Percentiles rank a stretch among this genome's conserved stretches.
Evolutionary conservation across 306 rosid species (phyloP).

Genomic region (Dalbergia cultrata): DNA sequence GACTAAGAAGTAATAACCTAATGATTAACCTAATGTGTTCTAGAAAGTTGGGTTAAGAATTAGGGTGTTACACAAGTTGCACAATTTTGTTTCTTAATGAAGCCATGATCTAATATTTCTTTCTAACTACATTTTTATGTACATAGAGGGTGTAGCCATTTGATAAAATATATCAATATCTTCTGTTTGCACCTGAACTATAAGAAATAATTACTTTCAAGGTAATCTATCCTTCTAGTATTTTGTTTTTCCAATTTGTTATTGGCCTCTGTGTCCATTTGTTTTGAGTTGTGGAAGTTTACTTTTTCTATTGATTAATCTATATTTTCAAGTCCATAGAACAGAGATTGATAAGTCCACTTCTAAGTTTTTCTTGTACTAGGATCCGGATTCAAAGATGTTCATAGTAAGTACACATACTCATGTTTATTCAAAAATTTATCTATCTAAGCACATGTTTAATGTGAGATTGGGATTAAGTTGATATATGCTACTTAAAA

Average conservation of each 20-base stretch:
- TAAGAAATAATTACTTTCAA: slow-evolving; percentile 92
- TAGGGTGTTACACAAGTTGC: too few species aligned
- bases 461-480: slow-evolving; percentile 16
- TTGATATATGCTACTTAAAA: slow-evolving; percentile 25
- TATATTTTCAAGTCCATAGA: slow-evolving; percentile 82
- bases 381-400: slow-evolving; percentile 99
- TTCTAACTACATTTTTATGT: slow-evolving; percentile 26
- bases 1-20: too few species aligned
- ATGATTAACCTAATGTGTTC: too few species aligned
- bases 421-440: slow-evolving; percentile 20
- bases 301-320: slow-evolving; percentile 22
- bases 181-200: slow-evolving; percentile 90
- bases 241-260: neutral
- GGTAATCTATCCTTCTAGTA: slow-evolving; percentile 55
- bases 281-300: slow-evolving; percentile 10
- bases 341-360: slow-evolving; percentile 92
- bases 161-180: slow-evolving; percentile 88
- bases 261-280: neutral
- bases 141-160: slow-evolving; percentile 79
- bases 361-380: slow-evolving; percentile 92
- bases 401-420: slow-evolving; percentile 71
- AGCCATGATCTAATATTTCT: slow-evolving; percentile 19
- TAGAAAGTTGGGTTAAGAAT: too few species aligned
- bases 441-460: slow-evolving; percentile 3
- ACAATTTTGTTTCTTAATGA: slow-evolving; percentile 3